Evolutionary conservation across 306 rosid genomes (phyloP).

Genomic region (Trifolium pratense): DNA sequence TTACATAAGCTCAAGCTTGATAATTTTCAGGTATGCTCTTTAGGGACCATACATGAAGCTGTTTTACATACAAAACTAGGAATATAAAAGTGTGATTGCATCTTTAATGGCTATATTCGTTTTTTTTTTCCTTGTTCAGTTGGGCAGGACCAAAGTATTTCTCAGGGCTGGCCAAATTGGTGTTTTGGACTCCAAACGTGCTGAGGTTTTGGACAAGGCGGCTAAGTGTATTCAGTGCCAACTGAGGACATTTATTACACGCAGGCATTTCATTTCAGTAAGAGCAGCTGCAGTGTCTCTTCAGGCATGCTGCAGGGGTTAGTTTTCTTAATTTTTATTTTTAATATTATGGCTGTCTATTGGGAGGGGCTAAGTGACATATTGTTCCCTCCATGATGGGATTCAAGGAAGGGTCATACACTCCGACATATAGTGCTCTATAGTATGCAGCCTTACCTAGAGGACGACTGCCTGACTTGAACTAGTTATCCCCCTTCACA

Average conservation of each 20-base stretch:
- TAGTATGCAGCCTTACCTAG: conserved; percentile 8
- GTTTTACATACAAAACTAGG: conserved; percentile 33
- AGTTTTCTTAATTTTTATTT: conserved; percentile 25
- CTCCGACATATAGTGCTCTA: background rate
- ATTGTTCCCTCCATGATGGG: background rate
- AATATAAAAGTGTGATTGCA: background rate
- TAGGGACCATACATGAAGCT: conserved; percentile 19
- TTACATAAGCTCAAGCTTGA: conserved; percentile 75
- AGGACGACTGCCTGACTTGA: background rate
- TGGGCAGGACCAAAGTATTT: conserved; percentile 93
- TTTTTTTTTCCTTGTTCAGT: conserved; percentile 52
- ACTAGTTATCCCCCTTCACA: background rate
- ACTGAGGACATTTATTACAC: conserved; percentile 70
- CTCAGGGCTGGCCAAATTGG: conserved; percentile 99
- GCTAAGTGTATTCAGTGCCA: conserved; percentile 74
- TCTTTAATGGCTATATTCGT: conserved; percentile 34
- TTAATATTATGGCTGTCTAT: conserved; percentile 15
- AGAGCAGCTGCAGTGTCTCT: conserved; percentile 68
- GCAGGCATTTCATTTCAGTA: conserved; percentile 62
- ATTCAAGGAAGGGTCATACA: conserved; percentile 1
- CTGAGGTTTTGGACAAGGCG: conserved; percentile 91
- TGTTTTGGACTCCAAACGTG: conserved; percentile 77
- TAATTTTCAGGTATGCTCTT: conserved; percentile 78
- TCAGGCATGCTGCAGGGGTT: conserved; percentile 92
- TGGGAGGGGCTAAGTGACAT: conserved; percentile 5